Conservation (phyloP, 805 yeast genomes). For the Kluyveromyces aestuarii region DNA sequence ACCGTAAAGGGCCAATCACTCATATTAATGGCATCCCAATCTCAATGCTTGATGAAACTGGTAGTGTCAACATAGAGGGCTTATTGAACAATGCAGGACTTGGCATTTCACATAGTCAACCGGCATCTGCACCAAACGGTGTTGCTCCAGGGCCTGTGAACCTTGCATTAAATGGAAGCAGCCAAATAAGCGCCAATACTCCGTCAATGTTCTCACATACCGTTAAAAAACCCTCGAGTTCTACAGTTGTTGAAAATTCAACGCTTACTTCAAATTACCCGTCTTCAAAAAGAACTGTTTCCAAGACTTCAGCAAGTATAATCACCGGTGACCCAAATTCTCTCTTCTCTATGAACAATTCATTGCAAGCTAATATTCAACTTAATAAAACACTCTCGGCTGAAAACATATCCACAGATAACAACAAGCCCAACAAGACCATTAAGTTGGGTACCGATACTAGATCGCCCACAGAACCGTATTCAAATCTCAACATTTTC, state of each 20-base stretch:
- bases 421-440: background rate
- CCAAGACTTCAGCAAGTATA: slow-evolving; percentile 4
- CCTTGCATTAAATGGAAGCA: background rate
- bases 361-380: slow-evolving; percentile 9
- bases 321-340: slow-evolving; percentile 10
- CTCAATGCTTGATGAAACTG: slow-evolving; percentile 71
- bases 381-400: slow-evolving; percentile 9
- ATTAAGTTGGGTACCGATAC: background rate
- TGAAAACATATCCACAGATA: slow-evolving; percentile 2
- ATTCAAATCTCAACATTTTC: slow-evolving; percentile 12
- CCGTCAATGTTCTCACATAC: background rate
- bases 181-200: slow-evolving; percentile 1
- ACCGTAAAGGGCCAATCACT: slow-evolving; percentile 27
- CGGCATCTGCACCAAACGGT: background rate
- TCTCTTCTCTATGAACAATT: slow-evolving; percentile 13
- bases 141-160: background rate
- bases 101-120: background rate
- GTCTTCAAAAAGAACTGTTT: background rate
- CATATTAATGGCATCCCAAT: slow-evolving; percentile 64
- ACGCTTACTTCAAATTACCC: background rate
- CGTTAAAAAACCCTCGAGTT: background rate
- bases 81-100: slow-evolving; percentile 1
- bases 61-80: slow-evolving; percentile 39
- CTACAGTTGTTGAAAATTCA: background rate
- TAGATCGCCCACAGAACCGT: slow-evolving; percentile 4